Evolutionary conservation across 78 protist genomes (phyloP).

Genomic region (Trichosphaerium sp.): DNA sequence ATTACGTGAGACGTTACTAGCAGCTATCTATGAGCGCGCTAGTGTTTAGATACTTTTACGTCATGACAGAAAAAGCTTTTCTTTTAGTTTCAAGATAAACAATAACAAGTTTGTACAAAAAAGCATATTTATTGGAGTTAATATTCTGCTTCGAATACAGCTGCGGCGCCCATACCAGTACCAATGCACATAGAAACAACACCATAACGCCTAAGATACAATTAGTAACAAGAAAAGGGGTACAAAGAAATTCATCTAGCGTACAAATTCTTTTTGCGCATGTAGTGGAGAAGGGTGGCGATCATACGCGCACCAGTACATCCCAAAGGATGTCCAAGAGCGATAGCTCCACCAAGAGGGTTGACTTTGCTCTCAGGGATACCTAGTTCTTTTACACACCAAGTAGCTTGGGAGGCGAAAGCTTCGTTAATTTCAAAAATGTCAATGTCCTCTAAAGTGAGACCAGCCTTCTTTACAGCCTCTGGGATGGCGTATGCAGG

Average conservation of each 20-base stretch:
- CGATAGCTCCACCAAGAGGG: constrained; percentile 95
- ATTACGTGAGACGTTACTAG: no score
- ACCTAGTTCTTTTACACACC: constrained; percentile 39
- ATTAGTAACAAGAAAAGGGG: no score
- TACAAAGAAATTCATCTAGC: no score
- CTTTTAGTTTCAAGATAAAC: no score
- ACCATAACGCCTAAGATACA: constrained; percentile 22
- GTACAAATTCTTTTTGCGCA: constrained; percentile 17
- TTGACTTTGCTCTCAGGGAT: constrained; percentile 58
- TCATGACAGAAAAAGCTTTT: no score
- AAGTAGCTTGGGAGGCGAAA: constrained; percentile 75
- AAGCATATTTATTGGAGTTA: background rate
- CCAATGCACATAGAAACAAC: constrained; percentile 55
- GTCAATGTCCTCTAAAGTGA: constrained; percentile 72
- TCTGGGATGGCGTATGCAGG: constrained; percentile 80
- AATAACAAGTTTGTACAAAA: background rate
- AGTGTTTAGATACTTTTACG: no score
- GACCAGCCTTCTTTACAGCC: constrained; percentile 60
- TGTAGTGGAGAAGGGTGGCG: constrained; percentile 24
- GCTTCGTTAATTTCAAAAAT: constrained; percentile 91
- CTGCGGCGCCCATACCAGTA: constrained; percentile 54
- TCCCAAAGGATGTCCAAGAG: constrained; percentile 98
- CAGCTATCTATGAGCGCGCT: no score
- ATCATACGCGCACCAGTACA: constrained; percentile 58
- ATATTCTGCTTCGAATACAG: constrained; percentile 19